These are phyloP conservation scores for Suillus luteus DNA, from an alignment of 768 basidiomycete genomes.

Conservation along the genomic window DNA sequence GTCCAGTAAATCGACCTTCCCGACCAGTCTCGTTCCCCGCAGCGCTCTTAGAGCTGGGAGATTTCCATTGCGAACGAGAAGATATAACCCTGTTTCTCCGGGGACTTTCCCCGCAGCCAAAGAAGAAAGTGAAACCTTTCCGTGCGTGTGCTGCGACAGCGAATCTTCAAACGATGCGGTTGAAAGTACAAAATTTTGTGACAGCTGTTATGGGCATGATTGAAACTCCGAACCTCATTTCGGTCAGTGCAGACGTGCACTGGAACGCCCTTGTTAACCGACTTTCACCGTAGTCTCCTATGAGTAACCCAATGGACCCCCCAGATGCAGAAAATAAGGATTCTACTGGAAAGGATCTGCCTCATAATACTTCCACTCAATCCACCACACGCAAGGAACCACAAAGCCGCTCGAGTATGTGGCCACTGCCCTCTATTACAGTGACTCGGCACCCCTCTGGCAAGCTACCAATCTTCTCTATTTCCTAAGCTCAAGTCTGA, in stretches of 20 bases:
- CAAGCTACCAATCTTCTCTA: conserved; percentile 13
- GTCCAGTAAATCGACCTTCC: conserved; percentile 50
- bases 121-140: conserved; percentile 47
- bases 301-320: conserved; percentile 9
- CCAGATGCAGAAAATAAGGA: conserved; percentile 5
- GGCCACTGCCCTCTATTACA: conserved; percentile 25
- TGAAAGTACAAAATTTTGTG: conserved; percentile 27
- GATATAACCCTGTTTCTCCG: conserved; percentile 76
- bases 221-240: conserved; percentile 15
- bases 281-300: conserved; percentile 3
- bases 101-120: conserved; percentile 93
- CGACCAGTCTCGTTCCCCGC: conserved; percentile 52
- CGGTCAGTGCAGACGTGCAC: not conserved
- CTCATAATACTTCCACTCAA: conserved; percentile 3
- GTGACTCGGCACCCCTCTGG: conserved; percentile 27
- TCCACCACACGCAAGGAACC: conserved; percentile 8
- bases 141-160: conserved; percentile 84
- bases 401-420: conserved; percentile 9
- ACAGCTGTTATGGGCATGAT: not conserved
- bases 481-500: not conserved
- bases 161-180: conserved; percentile 74
- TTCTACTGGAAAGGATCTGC: not conserved
- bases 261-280: conserved; percentile 3
- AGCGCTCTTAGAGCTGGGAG: conserved; percentile 73
- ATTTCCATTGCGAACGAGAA: conserved; percentile 65